Base-by-base conservation (phyloP, 805 yeast genomes). In the Teunomyces barrocoloradensis region DNA sequence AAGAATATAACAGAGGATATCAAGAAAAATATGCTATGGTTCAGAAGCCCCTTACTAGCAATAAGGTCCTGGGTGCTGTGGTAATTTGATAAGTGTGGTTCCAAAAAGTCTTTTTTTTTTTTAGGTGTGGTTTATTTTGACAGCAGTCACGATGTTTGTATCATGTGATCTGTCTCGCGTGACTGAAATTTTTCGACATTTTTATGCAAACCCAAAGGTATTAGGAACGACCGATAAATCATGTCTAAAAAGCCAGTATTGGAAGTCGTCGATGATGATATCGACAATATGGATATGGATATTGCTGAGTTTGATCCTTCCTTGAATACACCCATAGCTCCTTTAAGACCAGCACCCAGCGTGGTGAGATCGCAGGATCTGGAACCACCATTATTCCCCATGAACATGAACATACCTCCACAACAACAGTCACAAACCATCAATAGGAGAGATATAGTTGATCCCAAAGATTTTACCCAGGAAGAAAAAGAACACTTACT, bases 281-380 rank as follows among this genome's bases (percentile, higher is more conserved):
- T 92, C 68, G 97, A 91, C 61, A 84, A 90, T 70, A 75, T 89
- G 82, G 97, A 92, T 58, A 85, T 89, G 87, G 97, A 91, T 67
- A 74, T 91, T 23, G 95, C 96, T 3, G 95, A 92, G 70, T 86
- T 89, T 53, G 97, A 90, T 66, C 90, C 72, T 42, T 55, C 58
- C 34, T 68, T 86, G 52, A 75, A 65, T 36, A 84, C 92, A 0
- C 87, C 92, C 6, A 68, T 85, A 18, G 91, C 91, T 1, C 89
- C 90, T 17, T 56, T 66, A 42, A 74, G 78, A 55, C 78, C 84
- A 18, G 76, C 77, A 52, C 86, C 89, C 32, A 66, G 73, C 1
- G 73, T 85, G 15, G 79, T 77, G 6, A 74, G 87, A 60, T 82
- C 88, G 13, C 85, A 82, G 55, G 88, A 80, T 54, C 54, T 60